A percentile compares a stretch with the other conserved stretches of the same genome.
Evolutionary conservation across 1,284 basidiomycete species (phyloP).

Genomic region (Trametes versicolor): DNA sequence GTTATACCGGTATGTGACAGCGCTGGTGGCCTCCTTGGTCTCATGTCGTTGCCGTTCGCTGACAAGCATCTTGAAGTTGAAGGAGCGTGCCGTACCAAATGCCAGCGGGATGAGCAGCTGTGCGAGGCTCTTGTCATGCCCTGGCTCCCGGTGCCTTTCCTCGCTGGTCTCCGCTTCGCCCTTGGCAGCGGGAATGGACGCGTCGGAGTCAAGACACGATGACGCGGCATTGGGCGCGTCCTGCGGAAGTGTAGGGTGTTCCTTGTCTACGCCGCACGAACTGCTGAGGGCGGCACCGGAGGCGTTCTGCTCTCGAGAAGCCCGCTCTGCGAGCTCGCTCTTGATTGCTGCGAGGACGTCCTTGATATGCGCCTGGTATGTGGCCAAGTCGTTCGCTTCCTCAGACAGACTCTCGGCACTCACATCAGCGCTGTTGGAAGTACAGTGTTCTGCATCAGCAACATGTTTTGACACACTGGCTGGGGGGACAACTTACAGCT

Average conservation of each 20-base stretch:
- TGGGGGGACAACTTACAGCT: background rate
- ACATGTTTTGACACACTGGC: background rate
- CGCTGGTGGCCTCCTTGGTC: conserved; percentile 12
- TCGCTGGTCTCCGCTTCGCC: background rate
- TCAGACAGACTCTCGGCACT: background rate
- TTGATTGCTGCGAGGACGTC: conserved; percentile 3
- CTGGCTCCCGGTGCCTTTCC: background rate
- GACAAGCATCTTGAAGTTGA: conserved; percentile 6
- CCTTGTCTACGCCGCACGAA: background rate
- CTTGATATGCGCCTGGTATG: conserved; percentile 2
- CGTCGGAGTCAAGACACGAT: background rate
- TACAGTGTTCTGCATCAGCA: background rate
- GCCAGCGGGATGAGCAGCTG: background rate
- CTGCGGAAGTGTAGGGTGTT: background rate
- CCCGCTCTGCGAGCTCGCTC: background rate
- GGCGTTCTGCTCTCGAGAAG: background rate
- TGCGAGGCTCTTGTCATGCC: background rate
- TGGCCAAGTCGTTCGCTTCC: background rate
- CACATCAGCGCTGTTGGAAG: background rate
- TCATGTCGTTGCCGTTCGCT: conserved; percentile 10
- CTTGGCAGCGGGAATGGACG: background rate
- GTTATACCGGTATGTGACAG: conserved; percentile 16
- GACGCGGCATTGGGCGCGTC: too few species aligned
- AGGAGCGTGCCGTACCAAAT: conserved; percentile 8
- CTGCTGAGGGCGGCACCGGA: background rate